A percentile compares a stretch with the other conserved stretches of the same genome.
Conservation (phyloP, 2,329 filamentous ascomycete species). For the Ascochyta koolunga region DNA sequence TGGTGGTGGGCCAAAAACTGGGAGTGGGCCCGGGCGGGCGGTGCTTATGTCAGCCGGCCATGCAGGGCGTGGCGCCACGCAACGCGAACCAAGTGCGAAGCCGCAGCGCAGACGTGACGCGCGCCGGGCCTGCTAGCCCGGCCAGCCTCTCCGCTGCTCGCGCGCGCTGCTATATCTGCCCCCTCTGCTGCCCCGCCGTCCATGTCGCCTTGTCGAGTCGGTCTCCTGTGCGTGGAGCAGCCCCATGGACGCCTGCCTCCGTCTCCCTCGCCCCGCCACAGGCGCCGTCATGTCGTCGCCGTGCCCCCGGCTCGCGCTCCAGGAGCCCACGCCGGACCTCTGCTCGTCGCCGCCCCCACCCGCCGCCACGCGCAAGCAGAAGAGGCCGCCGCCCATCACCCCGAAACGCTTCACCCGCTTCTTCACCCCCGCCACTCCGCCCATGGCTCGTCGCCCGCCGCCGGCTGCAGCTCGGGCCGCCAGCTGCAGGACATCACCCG, state of each 20-base stretch:
- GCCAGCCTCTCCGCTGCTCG: conserved; percentile 25
- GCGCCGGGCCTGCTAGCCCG: conserved; percentile 18
- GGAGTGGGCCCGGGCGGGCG: conserved; percentile 35
- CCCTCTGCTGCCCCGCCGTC: conserved; percentile 12
- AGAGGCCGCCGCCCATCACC: conserved; percentile 57
- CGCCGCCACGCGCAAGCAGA: conserved; percentile 47
- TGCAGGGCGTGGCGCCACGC: conserved; percentile 21
- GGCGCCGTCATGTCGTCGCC: conserved; percentile 34
- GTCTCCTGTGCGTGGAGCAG: conserved; percentile 3
- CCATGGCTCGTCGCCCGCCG: conserved; percentile 36
- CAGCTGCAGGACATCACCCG: conserved; percentile 58
- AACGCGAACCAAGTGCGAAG: conserved; percentile 7
- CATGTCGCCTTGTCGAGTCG: conserved; percentile 6
- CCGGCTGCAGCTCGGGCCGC: conserved; percentile 49
- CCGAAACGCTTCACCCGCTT: conserved; percentile 59
- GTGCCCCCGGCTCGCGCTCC: conserved; percentile 28
- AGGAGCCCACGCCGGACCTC: conserved; percentile 45
- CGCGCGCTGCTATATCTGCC: conserved; percentile 7
- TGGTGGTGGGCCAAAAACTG: conserved; percentile 32
- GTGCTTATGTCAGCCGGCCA: neutral
- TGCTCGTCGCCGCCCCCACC: conserved; percentile 47
- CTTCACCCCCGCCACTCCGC: conserved; percentile 53
- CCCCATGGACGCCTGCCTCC: neutral
- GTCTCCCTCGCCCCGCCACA: too few species aligned
- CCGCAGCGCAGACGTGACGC: conserved; percentile 13